Evolutionary conservation across 1,139 yeast species (phyloP), one percentile per base, ranked within the genome.

Genomic region (Saccharomyces hybrid): DNA sequence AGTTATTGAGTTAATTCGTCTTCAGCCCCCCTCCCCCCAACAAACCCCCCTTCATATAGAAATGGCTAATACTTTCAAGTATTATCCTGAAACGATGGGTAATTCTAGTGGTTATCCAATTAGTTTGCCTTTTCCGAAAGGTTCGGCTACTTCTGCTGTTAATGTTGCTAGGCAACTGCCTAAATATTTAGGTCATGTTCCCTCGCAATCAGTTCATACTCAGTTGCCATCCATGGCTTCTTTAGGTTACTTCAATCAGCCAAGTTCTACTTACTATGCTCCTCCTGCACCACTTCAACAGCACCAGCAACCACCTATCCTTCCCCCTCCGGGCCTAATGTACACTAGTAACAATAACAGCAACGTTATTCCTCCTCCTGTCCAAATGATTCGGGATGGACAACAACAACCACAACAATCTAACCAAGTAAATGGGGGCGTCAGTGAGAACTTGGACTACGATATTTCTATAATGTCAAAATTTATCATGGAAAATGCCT

Each of bases 401-500:
- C 52, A 46, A 41, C 52, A 28, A 29, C 46, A 25, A n/a, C 59
- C 52, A 28, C 60, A 60, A 46, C 60, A 60, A 47, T 60, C 58
- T 52, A 62, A 59, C 23, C 63, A 69, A 4, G 78, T 75, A 26
- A 74, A 79, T 55, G 95, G 96, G 49, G 96, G 96, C 54, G 91
- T 88, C 51, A 78, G 86, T 52, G 78, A 86, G 8, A 85, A 82
- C 31, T 76, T 88, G 66, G 97, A 90, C 68, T 89, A 90, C 69
- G 89, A 88, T 59, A 72, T 88, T 57, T 78, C 79, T 52, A 75
- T 79, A 57, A 90, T 90, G 97, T 78, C 95, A 23, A 81, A 84
- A 55, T 91, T 88, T 65, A 76, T 86, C 54, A 63, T 66, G 29
- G 66, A 67, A 51, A 66, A 66, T 48, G 75, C 87, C 50, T 78